phyloP scores from a whole-genome alignment of 2,329 filamentous ascomycete species.

The Fusarium sp. region DNA sequence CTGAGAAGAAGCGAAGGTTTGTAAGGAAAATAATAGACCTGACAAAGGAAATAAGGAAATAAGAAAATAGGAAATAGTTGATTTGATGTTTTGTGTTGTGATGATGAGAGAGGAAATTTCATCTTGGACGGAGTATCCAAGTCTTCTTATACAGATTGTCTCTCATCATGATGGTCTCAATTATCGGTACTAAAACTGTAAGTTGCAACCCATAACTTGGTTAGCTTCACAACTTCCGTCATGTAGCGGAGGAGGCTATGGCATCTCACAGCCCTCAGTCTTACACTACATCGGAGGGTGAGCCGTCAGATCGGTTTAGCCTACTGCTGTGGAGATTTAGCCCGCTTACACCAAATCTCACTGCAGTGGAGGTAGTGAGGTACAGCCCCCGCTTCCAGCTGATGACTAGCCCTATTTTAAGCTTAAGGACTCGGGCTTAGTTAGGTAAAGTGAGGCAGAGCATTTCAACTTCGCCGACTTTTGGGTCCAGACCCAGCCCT shows the following conservation, averaged over 20 bases:
- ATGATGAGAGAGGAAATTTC: slow-evolving; percentile 25
- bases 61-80: slow-evolving; percentile 4
- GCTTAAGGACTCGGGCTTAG: slow-evolving; percentile 21
- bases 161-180: not conserved
- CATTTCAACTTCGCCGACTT: not conserved
- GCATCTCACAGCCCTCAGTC: slow-evolving; percentile 11
- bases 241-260: slow-evolving; percentile 31
- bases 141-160: slow-evolving; percentile 14
- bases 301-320: slow-evolving; percentile 22
- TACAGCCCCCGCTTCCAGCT: slow-evolving; percentile 25
- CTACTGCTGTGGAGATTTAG: not conserved
- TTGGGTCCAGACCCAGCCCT: slow-evolving; percentile 6
- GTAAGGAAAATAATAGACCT: slow-evolving; percentile 31
- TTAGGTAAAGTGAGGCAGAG: slow-evolving; percentile 6
- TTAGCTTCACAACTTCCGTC: slow-evolving; percentile 3
- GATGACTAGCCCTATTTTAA: slow-evolving; percentile 34
- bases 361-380: not conserved
- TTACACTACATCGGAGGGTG: slow-evolving; percentile 18
- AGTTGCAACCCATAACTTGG: not conserved
- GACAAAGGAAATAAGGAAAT: slow-evolving; percentile 34
- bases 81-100: slow-evolving; percentile 30
- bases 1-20: slow-evolving; percentile 34
- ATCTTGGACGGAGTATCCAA: not conserved
- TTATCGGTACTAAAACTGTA: not conserved
- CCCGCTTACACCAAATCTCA: too few species aligned